Base-by-base conservation (phyloP, 208 protist species). In the Leptomonas seymouri region DNA sequence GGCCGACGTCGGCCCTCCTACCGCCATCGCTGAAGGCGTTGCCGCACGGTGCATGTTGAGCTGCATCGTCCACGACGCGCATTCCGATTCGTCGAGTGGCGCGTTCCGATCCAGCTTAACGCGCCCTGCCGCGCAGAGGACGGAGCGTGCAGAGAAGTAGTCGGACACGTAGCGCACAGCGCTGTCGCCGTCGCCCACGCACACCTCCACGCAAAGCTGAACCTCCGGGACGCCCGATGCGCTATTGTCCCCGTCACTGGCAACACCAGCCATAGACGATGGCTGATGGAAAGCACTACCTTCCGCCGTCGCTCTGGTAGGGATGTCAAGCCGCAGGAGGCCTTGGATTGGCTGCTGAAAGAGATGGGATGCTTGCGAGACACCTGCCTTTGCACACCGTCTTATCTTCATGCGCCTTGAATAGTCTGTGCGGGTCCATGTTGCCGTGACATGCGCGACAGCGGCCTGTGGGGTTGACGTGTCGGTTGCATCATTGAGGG, bases 201-300 rank as follows among this genome's bases (percentile, higher is more conserved):
- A 23, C 14, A 76, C 71, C 39, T 71, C 71, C 0, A 76, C n/a
- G 27, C 34, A 36, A 14, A 76, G 58, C 36, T 30, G 14, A 45
- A 16, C 62, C 28, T 76, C 71, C 45, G 23, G 16, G 1, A 25
- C 25, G 11, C 16, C 3, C 15, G 28, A 4, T 16, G 48, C 28
- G 45, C 15, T 27, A 0, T 16, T 14, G 23, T 64, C 44, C 42
- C 36, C 39, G 15, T 16, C 18, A 27, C 5, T n/a, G 3, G 3
- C 15, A 0, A 21, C 3, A 3, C 21, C 58, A 0, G 25, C 20
- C 20, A 28, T 23, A 12, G 39, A 34, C 34, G 39, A 25, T 3
- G 3, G 16, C 2, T 2, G 23, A 28, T 4, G 4, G 5, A 31
- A 25, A 34, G 9, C 39, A 8, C 7, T 21, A 0, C 14, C 46